These are phyloP conservation scores for Mycena vulgaris DNA, from an alignment of 768 basidiomycete genomes.

Conservation along the genomic window DNA sequence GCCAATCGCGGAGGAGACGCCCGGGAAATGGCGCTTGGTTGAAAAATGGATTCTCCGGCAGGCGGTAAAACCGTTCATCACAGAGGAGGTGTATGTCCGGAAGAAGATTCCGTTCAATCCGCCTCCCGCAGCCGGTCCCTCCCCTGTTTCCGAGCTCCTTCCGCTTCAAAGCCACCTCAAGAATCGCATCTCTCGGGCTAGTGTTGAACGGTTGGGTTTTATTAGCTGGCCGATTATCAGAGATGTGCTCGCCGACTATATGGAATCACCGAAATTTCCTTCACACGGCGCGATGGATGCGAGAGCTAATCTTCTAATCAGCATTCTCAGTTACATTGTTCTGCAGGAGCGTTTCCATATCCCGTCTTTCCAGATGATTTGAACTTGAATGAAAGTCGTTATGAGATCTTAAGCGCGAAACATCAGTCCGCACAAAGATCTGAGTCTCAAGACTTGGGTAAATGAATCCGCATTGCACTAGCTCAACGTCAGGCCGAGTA, in stretches of 20 bases:
- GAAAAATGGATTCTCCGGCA: slow-evolving; percentile 40
- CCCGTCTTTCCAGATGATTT: too few species aligned
- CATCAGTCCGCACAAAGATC: too few species aligned
- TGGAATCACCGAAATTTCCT: slow-evolving; percentile 28
- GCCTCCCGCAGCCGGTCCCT: slow-evolving; percentile 11
- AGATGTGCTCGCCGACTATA: slow-evolving; percentile 3
- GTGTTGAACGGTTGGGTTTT: slow-evolving; percentile 29
- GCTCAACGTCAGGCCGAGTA: too few species aligned
- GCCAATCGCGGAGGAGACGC: slow-evolving; percentile 9
- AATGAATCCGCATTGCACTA: too few species aligned
- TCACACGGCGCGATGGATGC: slow-evolving; percentile 22
- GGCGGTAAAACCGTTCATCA: slow-evolving; percentile 35
- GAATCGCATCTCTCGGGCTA: slow-evolving; percentile 25
- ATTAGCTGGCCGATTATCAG: slow-evolving; percentile 26
- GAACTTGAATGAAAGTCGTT: too few species aligned
- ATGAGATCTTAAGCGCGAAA: too few species aligned
- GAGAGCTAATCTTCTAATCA: slow-evolving; percentile 19
- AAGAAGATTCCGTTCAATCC: slow-evolving; percentile 35
- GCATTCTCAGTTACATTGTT: slow-evolving; percentile 30
- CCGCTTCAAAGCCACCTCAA: slow-evolving; percentile 34
- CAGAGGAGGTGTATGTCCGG: slow-evolving; percentile 32
- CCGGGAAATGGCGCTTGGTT: slow-evolving; percentile 16
- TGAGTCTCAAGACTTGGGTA: too few species aligned
- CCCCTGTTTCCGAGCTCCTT: neutral
- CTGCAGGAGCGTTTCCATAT: slow-evolving; percentile 37